Evolutionary conservation across 2,329 filamentous ascomycete species (phyloP).

Genomic region (Hypomyces rosellus): DNA sequence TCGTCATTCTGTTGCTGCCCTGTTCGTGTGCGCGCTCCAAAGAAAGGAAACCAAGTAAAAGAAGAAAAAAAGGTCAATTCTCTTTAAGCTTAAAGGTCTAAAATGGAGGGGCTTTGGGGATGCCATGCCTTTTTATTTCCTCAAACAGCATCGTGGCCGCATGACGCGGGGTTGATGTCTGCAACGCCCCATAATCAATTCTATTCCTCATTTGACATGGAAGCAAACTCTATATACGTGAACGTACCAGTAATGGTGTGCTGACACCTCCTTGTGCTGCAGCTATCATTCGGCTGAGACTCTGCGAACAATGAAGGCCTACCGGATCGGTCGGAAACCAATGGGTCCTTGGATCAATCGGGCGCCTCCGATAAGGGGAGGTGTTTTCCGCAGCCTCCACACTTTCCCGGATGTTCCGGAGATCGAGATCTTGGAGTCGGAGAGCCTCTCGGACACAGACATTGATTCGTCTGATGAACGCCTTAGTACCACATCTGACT

Average conservation of each 20-base stretch:
- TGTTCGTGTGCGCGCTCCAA: background rate
- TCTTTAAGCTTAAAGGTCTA: slow-evolving; percentile 12
- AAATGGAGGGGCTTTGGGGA: background rate
- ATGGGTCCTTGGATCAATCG: slow-evolving; percentile 50
- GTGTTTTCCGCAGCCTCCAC: slow-evolving; percentile 22
- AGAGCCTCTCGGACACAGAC: slow-evolving; percentile 7
- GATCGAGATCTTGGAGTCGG: slow-evolving; percentile 7
- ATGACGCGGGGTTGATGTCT: background rate
- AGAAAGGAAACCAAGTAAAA: background rate
- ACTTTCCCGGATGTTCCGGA: slow-evolving; percentile 13
- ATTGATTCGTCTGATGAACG: slow-evolving; percentile 4
- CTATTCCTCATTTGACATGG: background rate
- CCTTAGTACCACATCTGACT: slow-evolving; percentile 2
- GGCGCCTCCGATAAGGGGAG: slow-evolving; percentile 52
- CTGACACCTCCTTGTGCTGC: slow-evolving; percentile 15
- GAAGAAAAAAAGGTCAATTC: background rate
- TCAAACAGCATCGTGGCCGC: background rate
- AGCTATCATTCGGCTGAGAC: slow-evolving; percentile 53
- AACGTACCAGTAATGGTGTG: slow-evolving; percentile 2
- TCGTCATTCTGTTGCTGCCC: background rate
- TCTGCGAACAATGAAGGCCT: slow-evolving; percentile 51
- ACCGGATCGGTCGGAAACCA: slow-evolving; percentile 52
- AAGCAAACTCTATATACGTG: too few relatives aligned
- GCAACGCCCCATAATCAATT: background rate
- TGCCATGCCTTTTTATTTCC: background rate